Evolutionary conservation across 2,329 filamentous ascomycete species (phyloP).

Genomic region (Aspergillus novoparasiticus): DNA sequence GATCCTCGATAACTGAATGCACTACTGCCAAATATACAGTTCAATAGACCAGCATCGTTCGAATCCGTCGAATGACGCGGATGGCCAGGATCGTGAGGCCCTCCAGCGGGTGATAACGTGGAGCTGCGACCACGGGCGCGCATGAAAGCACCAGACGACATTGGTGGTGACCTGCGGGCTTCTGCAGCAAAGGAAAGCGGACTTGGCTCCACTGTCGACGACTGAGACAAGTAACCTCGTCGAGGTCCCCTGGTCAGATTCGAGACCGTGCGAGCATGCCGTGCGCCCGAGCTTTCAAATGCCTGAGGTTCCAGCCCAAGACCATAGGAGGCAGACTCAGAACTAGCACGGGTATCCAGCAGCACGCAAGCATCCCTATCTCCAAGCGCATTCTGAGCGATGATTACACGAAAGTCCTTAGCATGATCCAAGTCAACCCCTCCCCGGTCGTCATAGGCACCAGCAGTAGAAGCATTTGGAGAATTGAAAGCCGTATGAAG

Average conservation of each 20-base stretch:
- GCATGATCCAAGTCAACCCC: conserved; percentile 48
- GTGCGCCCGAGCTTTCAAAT: conserved; percentile 30
- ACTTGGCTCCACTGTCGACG: conserved; percentile 37
- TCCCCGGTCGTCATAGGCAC: conserved; percentile 50
- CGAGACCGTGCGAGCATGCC: conserved; percentile 42
- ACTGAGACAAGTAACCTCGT: conserved; percentile 36
- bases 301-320: conserved; percentile 39
- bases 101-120: conserved; percentile 42
- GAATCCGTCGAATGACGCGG: conserved; percentile 48
- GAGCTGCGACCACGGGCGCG: conserved; percentile 49
- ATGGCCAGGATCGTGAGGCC: conserved; percentile 37
- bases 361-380: conserved; percentile 51
- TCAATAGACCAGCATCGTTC: conserved; percentile 55
- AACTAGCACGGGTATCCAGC: conserved; percentile 44
- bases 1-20: conserved; percentile 61
- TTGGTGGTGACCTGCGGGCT: conserved; percentile 34
- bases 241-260: conserved; percentile 40
- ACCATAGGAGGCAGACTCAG: conserved; percentile 32
- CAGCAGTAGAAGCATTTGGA: conserved; percentile 45
- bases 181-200: conserved; percentile 35
- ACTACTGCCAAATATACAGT: conserved; percentile 64
- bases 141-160: conserved; percentile 41
- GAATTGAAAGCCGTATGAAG: conserved; percentile 46
- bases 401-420: conserved; percentile 50
- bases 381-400: conserved; percentile 52